Conservation (phyloP, 148 eudicot species). For the Bassia scoparia region DNA sequence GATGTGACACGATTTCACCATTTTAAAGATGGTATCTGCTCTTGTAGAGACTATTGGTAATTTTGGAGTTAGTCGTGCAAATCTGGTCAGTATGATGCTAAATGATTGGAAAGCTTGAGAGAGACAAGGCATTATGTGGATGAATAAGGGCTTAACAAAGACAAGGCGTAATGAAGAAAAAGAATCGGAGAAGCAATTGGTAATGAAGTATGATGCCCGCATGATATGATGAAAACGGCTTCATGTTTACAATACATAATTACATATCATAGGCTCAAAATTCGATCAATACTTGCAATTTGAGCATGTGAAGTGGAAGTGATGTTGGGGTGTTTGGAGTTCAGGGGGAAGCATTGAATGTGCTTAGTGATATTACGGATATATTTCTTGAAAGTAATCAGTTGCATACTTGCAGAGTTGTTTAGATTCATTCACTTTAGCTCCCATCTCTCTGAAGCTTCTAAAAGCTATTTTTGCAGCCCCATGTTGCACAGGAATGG, state of each 20-base stretch:
- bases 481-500: not conserved
- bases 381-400: not conserved
- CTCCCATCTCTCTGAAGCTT: not conserved
- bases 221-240: not conserved
- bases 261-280: not conserved
- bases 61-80: not conserved
- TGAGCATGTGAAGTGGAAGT: not conserved
- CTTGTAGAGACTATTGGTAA: constrained; percentile 45
- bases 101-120: not conserved
- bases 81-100: not conserved
- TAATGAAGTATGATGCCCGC: not conserved
- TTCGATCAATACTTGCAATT: not conserved
- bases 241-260: not conserved
- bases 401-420: not conserved
- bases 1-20: constrained; percentile 47
- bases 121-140: not conserved
- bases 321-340: not conserved
- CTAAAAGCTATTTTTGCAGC: not conserved
- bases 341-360: not conserved
- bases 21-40: constrained; percentile 38
- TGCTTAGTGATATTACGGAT: not conserved
- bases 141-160: not conserved
- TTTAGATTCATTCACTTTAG: not conserved
- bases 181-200: not conserved
- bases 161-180: not conserved